Base-by-base conservation (phyloP, 2,329 filamentous ascomycete species). In the Nigrospora oryzae region DNA sequence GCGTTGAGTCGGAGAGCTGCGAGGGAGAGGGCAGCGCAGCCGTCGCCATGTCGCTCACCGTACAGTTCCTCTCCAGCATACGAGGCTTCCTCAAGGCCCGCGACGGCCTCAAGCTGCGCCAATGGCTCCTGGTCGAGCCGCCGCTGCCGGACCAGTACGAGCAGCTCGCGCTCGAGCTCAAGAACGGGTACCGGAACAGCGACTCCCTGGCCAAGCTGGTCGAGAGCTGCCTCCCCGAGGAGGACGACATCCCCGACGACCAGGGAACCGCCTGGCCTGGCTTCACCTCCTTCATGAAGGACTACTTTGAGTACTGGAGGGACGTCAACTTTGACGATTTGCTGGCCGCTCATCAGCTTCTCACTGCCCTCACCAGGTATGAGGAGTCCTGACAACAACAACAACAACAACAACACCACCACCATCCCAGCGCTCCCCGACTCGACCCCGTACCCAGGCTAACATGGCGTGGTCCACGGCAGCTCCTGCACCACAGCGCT, bases 401-500 rank as follows among this genome's bases (percentile, higher is more conserved):
- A 38, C 30, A 36, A 14, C 23, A 12, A 8, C 19, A 23, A 6
- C 19, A 23, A 23, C 19, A 23, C 19, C 19, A 23, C 19, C n/a
- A n/a, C n/a, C n/a, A n/a, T n/a, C n/a, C n/a, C n/a, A n/a, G n/a
- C n/a, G n/a, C n/a, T n/a, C 4, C 19, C 19, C 19, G 19, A 38
- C 37, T 40, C 30, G 34, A 13, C 44, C 16, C 14, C 28, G 15
- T 32, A 15, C 36, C 42, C 23, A 5, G 8, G 23, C 23, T 28
- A 28, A 28, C 8, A 28, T 10, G 23, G 23, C 23, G 10, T 28
- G 23, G 12, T 23, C 4, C 34, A 11, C 15, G n/a, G 11, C 32
- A 91, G 88, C 57, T 84, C 89, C 55, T 93, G 86, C 54, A 85
- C 89, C 23, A 86, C 86, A 16, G 89, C 90, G 1, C 78, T 96